Percentiles rank a stretch among this genome's conserved stretches.
These are phyloP conservation scores for Fusarium mangiferae DNA, from an alignment of 2,329 filamentous ascomycete genomes.

Conservation along the genomic window DNA sequence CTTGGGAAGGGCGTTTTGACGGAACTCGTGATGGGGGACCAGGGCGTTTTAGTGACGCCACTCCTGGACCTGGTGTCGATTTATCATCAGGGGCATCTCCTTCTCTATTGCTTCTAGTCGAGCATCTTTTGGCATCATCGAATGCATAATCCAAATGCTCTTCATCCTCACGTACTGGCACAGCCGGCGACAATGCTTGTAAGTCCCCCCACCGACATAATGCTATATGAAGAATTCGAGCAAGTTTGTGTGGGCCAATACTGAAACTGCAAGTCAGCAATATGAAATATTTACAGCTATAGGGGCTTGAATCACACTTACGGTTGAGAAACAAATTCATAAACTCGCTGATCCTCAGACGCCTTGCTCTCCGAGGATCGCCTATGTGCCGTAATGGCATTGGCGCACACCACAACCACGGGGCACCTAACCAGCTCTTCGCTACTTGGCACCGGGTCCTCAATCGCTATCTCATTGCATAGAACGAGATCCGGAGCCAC, in stretches of 20 bases:
- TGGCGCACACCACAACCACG: conserved; percentile 49
- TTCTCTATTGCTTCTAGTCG: neutral
- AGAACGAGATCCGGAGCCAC: conserved; percentile 45
- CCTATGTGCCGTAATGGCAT: conserved; percentile 46
- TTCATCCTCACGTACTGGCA: neutral
- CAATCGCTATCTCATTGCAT: conserved; percentile 30
- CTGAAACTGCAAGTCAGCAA: conserved; percentile 17
- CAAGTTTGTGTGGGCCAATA: conserved; percentile 53
- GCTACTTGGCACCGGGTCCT: neutral
- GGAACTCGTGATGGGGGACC: neutral
- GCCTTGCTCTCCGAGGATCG: conserved; percentile 32
- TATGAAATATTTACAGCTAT: neutral
- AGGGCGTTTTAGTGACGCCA: neutral
- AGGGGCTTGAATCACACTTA: conserved; percentile 31
- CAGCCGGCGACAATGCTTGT: conserved; percentile 13
- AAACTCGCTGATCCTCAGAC: conserved; percentile 35
- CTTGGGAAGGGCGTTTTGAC: neutral
- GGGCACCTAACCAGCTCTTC: conserved; percentile 29
- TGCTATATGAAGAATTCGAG: conserved; percentile 45
- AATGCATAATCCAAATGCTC: neutral
- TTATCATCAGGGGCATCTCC: neutral
- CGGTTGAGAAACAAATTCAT: conserved; percentile 55
- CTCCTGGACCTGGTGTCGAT: neutral
- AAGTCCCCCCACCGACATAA: conserved; percentile 43
- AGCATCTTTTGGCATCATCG: neutral